Base-by-base conservation (phyloP, 2,329 filamentous ascomycete species). In the Lithohypha guttulata region DNA sequence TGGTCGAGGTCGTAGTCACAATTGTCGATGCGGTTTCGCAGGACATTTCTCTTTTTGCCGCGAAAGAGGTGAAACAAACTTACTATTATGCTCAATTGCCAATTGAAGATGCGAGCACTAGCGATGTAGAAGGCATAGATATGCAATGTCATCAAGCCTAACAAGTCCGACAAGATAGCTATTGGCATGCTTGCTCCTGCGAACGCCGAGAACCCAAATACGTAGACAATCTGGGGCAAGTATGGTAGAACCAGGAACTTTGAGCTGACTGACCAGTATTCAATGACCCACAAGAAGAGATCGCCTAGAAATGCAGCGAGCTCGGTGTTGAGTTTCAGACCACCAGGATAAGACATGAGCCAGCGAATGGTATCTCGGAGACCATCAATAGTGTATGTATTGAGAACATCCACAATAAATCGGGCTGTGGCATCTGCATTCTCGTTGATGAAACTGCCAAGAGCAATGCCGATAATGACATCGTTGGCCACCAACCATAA, bases 1-100 rank as follows among this genome's bases (percentile, higher is more conserved):
- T 98, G 93, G 57, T 98, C 91, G 17, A 98, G 74, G 57, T 96
- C 91, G 63, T 98, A 98, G 63, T 96, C 91, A 68, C 91, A 98
- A 32, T 87, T 94, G 59, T 98, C 91, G 54, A 98, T 96, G 62
- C 91, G 86, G 56, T 95, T 94, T 45, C 93, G 82, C 15, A 98
- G 74, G 11, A 98, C 81, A 51, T 98, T 98, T 57, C 93, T 82
- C 61, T 98, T 98, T 66, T 95, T 96, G 42, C 91, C 93, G 21
- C 89, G 84, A 58, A 98, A 98, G 7, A 98, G 77, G 58, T 98
- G 93, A 61, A 98, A 98, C n/a, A 98, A 77, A 8, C 89, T 96
- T 49, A 89, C 80, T 48, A 98, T 81, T 46, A 98, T 96, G 3
- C 83, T 93, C 45, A 98, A 77, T 62, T 98, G 91, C 91, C 91